These are phyloP conservation scores for Candida tropicalis DNA, from an alignment of 1,139 yeast species.

Conservation along the genomic window DNA sequence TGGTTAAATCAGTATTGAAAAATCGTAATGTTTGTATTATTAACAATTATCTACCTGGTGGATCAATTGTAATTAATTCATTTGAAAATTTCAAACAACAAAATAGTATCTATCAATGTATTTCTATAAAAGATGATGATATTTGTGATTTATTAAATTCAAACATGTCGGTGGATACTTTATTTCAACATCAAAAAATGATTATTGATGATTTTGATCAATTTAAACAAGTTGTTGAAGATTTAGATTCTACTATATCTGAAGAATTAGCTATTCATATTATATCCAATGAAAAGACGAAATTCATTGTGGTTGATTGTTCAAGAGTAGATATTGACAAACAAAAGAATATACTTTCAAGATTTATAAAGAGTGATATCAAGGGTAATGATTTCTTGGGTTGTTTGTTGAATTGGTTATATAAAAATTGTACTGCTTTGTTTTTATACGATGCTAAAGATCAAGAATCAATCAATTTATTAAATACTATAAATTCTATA, in stretches of 20 bases:
- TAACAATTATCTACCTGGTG: conserved; percentile 11
- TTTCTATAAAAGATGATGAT: conserved; percentile 7
- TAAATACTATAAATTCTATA: conserved; percentile 20
- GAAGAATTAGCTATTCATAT: conserved; percentile 6
- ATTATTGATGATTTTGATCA: conserved; percentile 16
- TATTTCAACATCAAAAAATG: conserved; percentile 24
- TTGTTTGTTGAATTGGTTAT: conserved; percentile 7
- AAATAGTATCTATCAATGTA: conserved; percentile 12
- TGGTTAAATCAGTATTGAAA: conserved; percentile 20
- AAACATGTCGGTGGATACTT: conserved; percentile 9
- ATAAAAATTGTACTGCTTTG: conserved; percentile 7
- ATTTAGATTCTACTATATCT: not conserved
- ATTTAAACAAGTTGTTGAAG: conserved; percentile 4
- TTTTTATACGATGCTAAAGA: conserved; percentile 9
- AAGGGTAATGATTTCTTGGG: not conserved
- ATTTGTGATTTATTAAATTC: conserved; percentile 9
- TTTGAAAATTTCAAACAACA: conserved; percentile 2
- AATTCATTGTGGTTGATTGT: conserved; percentile 10
- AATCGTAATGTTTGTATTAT: conserved; percentile 25
- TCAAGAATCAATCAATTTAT: conserved; percentile 16
- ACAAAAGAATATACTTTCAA: conserved; percentile 6
- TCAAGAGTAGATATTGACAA: conserved; percentile 3
- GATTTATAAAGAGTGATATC: conserved; percentile 1
- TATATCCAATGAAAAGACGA: conserved; percentile 4
- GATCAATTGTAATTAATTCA: conserved; percentile 5